Evolutionary conservation across 2,329 filamentous ascomycete species (phyloP).

Genomic region (Hypoxylon sp.): DNA sequence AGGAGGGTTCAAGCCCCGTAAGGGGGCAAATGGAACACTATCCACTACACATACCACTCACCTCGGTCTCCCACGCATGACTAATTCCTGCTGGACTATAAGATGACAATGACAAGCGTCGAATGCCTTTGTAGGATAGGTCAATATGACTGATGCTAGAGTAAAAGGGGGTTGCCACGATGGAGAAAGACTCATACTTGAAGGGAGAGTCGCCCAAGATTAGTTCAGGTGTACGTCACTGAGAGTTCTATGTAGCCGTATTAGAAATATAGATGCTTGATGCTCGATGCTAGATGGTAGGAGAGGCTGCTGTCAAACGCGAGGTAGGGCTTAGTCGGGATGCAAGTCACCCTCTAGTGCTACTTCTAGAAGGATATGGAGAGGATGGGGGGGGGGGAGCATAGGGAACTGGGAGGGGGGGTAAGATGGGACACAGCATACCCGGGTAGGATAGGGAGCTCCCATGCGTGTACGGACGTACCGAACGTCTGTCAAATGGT

Average conservation of each 20-base stretch:
- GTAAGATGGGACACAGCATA: no score
- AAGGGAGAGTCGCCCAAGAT: neutral
- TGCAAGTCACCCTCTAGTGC: neutral
- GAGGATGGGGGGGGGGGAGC: neutral
- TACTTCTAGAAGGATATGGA: conserved; percentile 11
- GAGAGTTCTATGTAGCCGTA: conserved; percentile 8
- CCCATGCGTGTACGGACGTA: neutral
- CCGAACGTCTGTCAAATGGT: neutral
- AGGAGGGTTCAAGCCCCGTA: conserved; percentile 11
- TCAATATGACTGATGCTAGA: conserved; percentile 2
- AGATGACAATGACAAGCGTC: conserved; percentile 7
- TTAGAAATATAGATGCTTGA: conserved; percentile 20
- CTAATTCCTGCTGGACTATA: conserved; percentile 10
- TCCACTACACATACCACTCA: conserved; percentile 24
- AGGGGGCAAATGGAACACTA: conserved; percentile 28
- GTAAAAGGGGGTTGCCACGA: conserved; percentile 7
- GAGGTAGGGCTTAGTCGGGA: conserved; percentile 13
- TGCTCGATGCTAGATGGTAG: neutral
- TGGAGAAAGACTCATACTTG: conserved; percentile 13
- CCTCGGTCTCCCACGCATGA: conserved; percentile 18
- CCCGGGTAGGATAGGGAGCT: neutral
- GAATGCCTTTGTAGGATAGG: conserved; percentile 5
- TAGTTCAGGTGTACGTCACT: conserved; percentile 26
- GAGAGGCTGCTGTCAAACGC: conserved; percentile 1
- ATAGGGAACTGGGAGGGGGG: no score